These are phyloP conservation scores for Sarcocystis neurona DNA, from an alignment of 169 alveolate genomes.

Conservation along the genomic window DNA sequence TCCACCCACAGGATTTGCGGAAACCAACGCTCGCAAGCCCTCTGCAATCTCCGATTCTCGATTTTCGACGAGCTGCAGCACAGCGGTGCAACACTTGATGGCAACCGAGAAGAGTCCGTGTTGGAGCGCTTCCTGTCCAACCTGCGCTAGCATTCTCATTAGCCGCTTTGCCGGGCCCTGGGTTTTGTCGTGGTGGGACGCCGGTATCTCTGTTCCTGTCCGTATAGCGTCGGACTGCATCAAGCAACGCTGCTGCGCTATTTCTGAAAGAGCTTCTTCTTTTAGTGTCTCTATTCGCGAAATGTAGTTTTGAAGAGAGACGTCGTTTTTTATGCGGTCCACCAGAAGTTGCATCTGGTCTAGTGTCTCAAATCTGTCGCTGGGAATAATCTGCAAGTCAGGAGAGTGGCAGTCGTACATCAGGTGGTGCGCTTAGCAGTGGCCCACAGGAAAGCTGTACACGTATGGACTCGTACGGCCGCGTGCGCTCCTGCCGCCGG, in stretches of 20 bases:
- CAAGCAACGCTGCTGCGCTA: conserved; percentile 15
- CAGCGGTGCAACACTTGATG: neutral
- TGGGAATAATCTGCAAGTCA: too few relatives aligned
- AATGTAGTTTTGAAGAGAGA: conserved; percentile 12
- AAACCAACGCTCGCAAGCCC: too few relatives aligned
- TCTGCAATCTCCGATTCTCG: neutral
- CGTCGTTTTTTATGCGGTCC: neutral
- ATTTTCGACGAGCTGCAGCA: neutral
- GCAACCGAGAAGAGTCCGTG: conserved; percentile 23
- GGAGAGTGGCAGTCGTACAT: too few relatives aligned
- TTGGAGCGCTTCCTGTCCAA: neutral
- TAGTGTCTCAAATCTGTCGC: neutral
- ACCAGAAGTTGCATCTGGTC: conserved; percentile 32
- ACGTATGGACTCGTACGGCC: too few relatives aligned
- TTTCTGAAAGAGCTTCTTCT: neutral
- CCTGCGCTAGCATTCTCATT: neutral
- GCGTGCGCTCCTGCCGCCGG: too few relatives aligned
- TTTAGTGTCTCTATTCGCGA: neutral
- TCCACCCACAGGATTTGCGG: too few relatives aligned
- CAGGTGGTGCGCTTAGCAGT: too few relatives aligned
- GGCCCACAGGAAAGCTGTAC: too few relatives aligned
- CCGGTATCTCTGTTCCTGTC: neutral
- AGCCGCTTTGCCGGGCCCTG: conserved; percentile 8
- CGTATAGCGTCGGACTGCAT: too few relatives aligned
- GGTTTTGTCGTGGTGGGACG: neutral